Evolutionary conservation across 2,329 filamentous ascomycete genomes (phyloP), one percentile per base, ranked within the genome.

Genomic region (Penicillium rolfsii): DNA sequence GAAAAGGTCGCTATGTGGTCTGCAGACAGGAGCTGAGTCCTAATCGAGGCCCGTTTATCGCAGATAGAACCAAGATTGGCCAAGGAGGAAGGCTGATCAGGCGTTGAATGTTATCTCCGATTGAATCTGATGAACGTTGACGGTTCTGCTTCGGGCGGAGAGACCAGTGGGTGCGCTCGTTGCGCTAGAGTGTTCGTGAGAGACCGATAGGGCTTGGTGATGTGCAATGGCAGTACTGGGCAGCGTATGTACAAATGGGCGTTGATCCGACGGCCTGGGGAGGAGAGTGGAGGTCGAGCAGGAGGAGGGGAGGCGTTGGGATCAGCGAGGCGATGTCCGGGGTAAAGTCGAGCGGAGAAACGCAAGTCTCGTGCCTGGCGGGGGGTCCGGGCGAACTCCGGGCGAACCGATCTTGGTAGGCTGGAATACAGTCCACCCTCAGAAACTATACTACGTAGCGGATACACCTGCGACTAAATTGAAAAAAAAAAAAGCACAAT

Each of bases 301-400:
- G 49, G 30, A 33, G 41, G 38, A n/a, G 33, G 35, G 52, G 60
- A 57, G 33, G 33, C 6, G 48, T n/a, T 54, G 58, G 30, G 58
- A 63, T 65, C 63, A 61, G 62, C 55, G 54, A 64, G 57, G 53
- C 45, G 63, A 62, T 55, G 64, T 65, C 64, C 46, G 64, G 65
- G 65, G 65, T 64, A 66, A 46, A 46, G 61, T 57, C 48, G 63
- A 57, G 64, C 61, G 65, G 61, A 64, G 64, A 61, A 53, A 26
- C 40, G 56, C 56, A 65, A 58, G 64, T 60, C 61, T 61, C 56
- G 65, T 64, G 64, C 56, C 62, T 63, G 58, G 60, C 55, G 63
- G 61, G 60, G 59, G 46, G 35, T 26, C 58, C 61, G 61, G 64
- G 57, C 59, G 57, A 64, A 62, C 58, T 64, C 59, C 63, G 59